Evolutionary conservation across 345 rosid genomes (phyloP).

Genomic region (Eucalyptus viminalis): DNA sequence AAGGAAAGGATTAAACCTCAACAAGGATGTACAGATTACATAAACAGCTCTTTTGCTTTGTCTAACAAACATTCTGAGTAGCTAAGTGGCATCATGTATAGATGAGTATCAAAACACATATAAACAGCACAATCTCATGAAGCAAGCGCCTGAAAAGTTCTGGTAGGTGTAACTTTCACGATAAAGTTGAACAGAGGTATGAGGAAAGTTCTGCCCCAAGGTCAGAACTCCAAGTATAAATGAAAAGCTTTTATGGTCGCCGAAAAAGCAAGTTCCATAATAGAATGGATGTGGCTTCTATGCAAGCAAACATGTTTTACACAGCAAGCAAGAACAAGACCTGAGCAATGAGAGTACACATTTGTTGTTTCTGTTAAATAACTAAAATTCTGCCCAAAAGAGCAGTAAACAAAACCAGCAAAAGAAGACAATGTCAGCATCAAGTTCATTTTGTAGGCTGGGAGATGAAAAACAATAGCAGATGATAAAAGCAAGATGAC

Average conservation of each 20-base stretch:
- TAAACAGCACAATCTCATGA: neutral
- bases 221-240: neutral
- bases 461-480: neutral
- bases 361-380: neutral
- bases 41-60: neutral
- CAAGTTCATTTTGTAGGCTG: neutral
- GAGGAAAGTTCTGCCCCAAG: neutral
- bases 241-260: neutral
- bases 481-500: neutral
- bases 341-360: neutral
- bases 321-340: neutral
- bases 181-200: neutral
- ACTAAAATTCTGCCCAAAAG: neutral
- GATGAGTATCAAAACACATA: neutral
- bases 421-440: neutral
- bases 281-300: neutral
- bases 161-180: neutral
- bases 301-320: neutral
- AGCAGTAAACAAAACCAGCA: neutral
- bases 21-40: neutral
- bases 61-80: neutral
- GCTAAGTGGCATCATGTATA: neutral
- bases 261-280: neutral
- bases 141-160: neutral
- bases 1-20: neutral